Evolutionary conservation across 78 protist genomes (phyloP).

Genomic region (Dictyostelium intermedium): DNA sequence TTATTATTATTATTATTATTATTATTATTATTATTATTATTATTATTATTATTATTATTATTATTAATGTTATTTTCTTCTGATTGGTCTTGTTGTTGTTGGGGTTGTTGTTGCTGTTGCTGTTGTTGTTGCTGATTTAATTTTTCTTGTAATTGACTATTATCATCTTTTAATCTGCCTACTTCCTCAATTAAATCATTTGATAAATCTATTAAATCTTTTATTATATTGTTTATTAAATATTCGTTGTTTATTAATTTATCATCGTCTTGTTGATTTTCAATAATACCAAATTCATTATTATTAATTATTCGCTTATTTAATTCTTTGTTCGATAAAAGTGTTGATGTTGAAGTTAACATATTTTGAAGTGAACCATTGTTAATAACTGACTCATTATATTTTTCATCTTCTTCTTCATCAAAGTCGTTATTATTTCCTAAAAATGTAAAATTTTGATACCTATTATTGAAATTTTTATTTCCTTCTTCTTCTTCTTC

Average conservation of each 20-base stretch:
- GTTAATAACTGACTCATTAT: neutral
- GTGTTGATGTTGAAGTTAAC: neutral
- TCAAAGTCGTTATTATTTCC: neutral
- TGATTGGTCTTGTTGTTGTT: neutral
- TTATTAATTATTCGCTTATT: neutral
- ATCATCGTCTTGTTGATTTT: neutral
- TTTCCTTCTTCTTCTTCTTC: neutral
- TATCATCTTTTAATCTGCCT: slow-evolving; percentile 3
- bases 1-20: too few species aligned
- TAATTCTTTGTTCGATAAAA: neutral
- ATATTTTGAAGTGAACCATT: neutral
- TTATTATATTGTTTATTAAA: neutral
- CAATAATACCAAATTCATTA: neutral
- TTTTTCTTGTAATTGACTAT: neutral
- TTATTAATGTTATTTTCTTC: neutral
- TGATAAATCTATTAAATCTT: slow-evolving; percentile 3
- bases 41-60: too few species aligned
- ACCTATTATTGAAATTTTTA: neutral
- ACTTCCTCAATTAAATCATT: neutral
- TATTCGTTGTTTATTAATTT: neutral
- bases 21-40: too few species aligned
- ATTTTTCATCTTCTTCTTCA: neutral
- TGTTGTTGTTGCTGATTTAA: neutral
- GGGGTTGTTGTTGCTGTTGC: neutral
- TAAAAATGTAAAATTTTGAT: neutral